A percentile compares a stretch with the other conserved stretches of the same genome.
These are phyloP conservation scores for Pseudocercospora eumusae DNA, from an alignment of 2,329 filamentous ascomycete species.

Conservation along the genomic window DNA sequence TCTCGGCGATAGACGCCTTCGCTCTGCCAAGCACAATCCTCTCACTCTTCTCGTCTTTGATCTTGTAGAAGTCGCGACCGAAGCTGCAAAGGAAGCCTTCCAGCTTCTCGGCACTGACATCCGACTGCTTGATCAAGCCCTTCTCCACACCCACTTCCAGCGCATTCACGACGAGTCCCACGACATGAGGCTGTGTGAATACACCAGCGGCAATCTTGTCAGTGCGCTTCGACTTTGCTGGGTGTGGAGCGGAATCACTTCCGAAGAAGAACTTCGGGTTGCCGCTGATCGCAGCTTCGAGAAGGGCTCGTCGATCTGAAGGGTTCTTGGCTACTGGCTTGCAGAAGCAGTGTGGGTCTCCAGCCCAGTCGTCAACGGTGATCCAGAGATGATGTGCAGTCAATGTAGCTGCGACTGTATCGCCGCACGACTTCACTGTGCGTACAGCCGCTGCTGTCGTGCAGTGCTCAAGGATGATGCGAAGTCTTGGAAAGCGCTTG, in stretches of 20 bases:
- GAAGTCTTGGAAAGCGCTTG: slow-evolving; percentile 69
- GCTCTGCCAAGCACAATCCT: slow-evolving; percentile 61
- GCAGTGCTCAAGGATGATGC: slow-evolving; percentile 75
- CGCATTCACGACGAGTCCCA: slow-evolving; percentile 65
- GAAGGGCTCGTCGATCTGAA: slow-evolving; percentile 69
- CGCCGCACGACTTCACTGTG: slow-evolving; percentile 73
- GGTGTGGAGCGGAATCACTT: slow-evolving; percentile 72
- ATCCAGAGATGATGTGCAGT: slow-evolving; percentile 85
- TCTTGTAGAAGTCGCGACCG: slow-evolving; percentile 61
- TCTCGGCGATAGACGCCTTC: slow-evolving; percentile 57
- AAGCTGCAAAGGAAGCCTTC: slow-evolving; percentile 60
- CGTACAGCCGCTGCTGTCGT: slow-evolving; percentile 79
- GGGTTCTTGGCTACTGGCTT: slow-evolving; percentile 68
- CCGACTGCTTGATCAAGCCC: slow-evolving; percentile 55
- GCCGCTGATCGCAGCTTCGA: slow-evolving; percentile 63
- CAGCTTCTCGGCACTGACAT: slow-evolving; percentile 57
- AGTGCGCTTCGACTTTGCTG: slow-evolving; percentile 61
- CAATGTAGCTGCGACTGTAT: slow-evolving; percentile 76
- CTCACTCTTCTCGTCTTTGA: slow-evolving; percentile 49
- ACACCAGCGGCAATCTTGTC: slow-evolving; percentile 68
- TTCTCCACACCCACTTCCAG: slow-evolving; percentile 63
- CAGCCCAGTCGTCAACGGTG: slow-evolving; percentile 71
- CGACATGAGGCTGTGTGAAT: slow-evolving; percentile 74
- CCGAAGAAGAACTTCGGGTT: slow-evolving; percentile 72
- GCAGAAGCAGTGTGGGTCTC: slow-evolving; percentile 76